phyloP scores from a whole-genome alignment of 2,329 filamentous ascomycete genomes.

The Talaromyces sp. region DNA sequence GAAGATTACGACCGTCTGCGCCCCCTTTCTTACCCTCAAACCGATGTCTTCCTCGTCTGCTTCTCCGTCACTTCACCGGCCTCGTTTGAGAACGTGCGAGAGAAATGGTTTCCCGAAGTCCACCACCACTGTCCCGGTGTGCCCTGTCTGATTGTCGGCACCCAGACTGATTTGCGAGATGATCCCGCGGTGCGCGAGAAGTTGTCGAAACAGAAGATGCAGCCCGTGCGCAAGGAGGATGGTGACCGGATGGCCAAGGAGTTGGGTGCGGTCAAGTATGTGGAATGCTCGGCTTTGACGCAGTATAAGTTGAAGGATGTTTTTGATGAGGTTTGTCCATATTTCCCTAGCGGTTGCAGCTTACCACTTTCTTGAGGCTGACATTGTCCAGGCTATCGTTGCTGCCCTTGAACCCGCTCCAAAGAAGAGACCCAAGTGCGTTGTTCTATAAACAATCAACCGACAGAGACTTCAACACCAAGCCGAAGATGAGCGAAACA shows the following conservation, averaged over 20 bases:
- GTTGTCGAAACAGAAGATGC: constrained; percentile 93
- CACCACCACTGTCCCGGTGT: constrained; percentile 98
- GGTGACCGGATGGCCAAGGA: constrained; percentile 97
- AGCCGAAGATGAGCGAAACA: not conserved
- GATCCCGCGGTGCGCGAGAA: constrained; percentile 85
- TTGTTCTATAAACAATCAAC: constrained; percentile 58
- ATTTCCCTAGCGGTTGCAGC: not conserved
- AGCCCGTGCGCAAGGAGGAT: constrained; percentile 84
- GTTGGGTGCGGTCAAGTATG: constrained; percentile 95
- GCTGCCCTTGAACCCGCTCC: constrained; percentile 84
- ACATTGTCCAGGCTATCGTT: constrained; percentile 71
- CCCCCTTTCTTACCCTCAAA: constrained; percentile 95
- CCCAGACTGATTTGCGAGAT: constrained; percentile 92
- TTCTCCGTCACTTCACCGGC: constrained; percentile 97
- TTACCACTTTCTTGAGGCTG: not conserved
- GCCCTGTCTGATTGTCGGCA: constrained; percentile 95
- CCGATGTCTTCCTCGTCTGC: constrained; percentile 97
- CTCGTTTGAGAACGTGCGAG: constrained; percentile 97
- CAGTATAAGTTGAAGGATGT: constrained; percentile 99
- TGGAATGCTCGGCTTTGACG: constrained; percentile 95
- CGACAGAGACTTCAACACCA: not conserved
- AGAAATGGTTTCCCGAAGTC: constrained; percentile 99
- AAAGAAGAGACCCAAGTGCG: constrained; percentile 75
- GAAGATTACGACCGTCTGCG: constrained; percentile 98
- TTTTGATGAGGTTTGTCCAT: constrained; percentile 78